Evolutionary conservation across 176 grass and related monocot species (phyloP), one percentile per base, ranked within the genome.

Genomic region (Eremochloa ophiuroides): DNA sequence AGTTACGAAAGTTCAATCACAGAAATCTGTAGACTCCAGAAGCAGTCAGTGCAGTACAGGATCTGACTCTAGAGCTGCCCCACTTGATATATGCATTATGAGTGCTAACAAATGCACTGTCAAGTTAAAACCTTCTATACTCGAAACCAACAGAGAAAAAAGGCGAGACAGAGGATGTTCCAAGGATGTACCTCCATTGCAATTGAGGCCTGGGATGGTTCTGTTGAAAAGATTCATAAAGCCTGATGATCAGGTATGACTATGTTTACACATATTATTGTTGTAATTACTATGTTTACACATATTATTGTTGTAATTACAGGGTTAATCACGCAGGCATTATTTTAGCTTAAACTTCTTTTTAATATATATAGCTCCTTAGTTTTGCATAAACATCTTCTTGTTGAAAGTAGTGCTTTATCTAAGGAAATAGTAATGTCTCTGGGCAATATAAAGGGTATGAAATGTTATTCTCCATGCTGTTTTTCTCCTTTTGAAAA

Each of bases 131-230:
- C 85, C 0, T n/a, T 34, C 73, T 82, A n/a, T 91, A 38, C 8
- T 74, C 16, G 73, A 78, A 30, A 26, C 79, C 20, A 85, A 85
- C 16, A 88, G 61, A 63, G 82, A 78, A 9, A 82, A 78, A 88
- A 73, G 28, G 27, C 83, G 82, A 27, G 67, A 51, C 5, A 56
- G 0, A 9, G 44, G 82, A 42, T 34, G 76, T 61, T 46, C 43
- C 4, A 87, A 84, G 29, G 51, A 29, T 66, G 64, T 18, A 66
- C 3, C 59, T 83, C 27, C n/a, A 18, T 7, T 58, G 11, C 80
- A 66, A 29, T 40, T 91, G 68, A 86, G 82, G 66, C 37, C 82
- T 76, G 86, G 83, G 30, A 91, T 91, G 90, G 74, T 91, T 73
- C 79, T 91, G 33, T 10, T 91, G 79, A 91, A 88, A 56, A 78